These are phyloP conservation scores for Parathielavia hyrcaniae DNA, from an alignment of 495 filamentous ascomycete genomes.

Conservation along the genomic window DNA sequence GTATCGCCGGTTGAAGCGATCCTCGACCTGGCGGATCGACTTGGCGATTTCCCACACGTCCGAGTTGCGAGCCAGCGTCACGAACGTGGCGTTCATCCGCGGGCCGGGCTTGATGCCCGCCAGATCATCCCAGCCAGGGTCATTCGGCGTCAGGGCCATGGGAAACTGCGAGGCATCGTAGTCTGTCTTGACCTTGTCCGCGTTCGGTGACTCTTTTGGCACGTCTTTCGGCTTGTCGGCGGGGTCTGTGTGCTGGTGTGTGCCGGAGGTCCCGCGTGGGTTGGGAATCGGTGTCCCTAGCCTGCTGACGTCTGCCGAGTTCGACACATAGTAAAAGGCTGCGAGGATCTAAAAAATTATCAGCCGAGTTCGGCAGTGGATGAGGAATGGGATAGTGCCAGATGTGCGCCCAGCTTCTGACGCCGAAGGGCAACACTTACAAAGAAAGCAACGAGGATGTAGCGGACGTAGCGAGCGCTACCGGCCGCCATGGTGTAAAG, in stretches of 20 bases:
- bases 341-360: constrained; percentile 53
- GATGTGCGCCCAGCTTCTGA: background rate
- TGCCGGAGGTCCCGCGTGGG: background rate
- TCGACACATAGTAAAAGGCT: constrained; percentile 74
- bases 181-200: constrained; percentile 15
- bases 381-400: background rate
- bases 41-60: constrained; percentile 95
- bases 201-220: constrained; percentile 10
- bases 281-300: constrained; percentile 6
- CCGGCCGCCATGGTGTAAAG: constrained; percentile 54
- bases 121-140: constrained; percentile 45
- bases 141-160: constrained; percentile 42
- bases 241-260: no score
- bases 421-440: constrained; percentile 46
- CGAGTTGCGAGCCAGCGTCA: constrained; percentile 84
- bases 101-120: constrained; percentile 51
- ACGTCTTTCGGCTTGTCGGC: constrained; percentile 4
- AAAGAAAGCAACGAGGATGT: constrained; percentile 79
- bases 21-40: constrained; percentile 91
- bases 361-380: constrained; percentile 4
- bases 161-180: constrained; percentile 45
- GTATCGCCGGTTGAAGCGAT: constrained; percentile 92
- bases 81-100: constrained; percentile 92
- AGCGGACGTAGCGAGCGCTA: constrained; percentile 69
- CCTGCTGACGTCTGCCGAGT: constrained; percentile 47